Evolutionary conservation across 805 yeast species (phyloP).

Genomic region (Candida palmyrensis): DNA sequence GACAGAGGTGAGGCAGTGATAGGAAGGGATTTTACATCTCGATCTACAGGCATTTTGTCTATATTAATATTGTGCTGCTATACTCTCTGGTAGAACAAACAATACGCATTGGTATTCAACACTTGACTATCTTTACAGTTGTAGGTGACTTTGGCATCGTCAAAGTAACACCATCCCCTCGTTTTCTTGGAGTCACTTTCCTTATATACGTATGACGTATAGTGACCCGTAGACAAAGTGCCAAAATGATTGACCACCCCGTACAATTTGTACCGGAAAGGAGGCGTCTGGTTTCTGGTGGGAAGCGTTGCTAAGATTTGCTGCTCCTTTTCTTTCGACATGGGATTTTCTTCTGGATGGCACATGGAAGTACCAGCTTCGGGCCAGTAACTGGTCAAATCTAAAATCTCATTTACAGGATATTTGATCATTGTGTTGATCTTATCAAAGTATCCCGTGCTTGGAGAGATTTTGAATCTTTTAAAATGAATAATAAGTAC

Average conservation of each 20-base stretch:
- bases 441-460: slow-evolving; percentile 46
- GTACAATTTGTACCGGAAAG: slow-evolving; percentile 69
- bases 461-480: slow-evolving; percentile 52
- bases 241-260: slow-evolving; percentile 88
- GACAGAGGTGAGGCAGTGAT: slow-evolving; percentile 3
- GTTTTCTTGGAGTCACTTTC: slow-evolving; percentile 33
- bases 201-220: slow-evolving; percentile 75
- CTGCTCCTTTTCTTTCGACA: slow-evolving; percentile 39
- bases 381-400: slow-evolving; percentile 74
- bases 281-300: slow-evolving; percentile 67
- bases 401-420: slow-evolving; percentile 53
- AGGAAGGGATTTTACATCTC: neutral
- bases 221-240: slow-evolving; percentile 80
- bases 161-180: slow-evolving; percentile 76
- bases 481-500: slow-evolving; percentile 80
- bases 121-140: slow-evolving; percentile 49
- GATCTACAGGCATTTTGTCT: slow-evolving; percentile 1
- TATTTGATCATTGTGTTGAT: slow-evolving; percentile 62
- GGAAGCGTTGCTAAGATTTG: slow-evolving; percentile 48
- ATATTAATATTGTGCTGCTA: slow-evolving; percentile 10
- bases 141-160: slow-evolving; percentile 65
- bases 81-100: slow-evolving; percentile 64
- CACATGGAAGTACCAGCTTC: slow-evolving; percentile 26
- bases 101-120: slow-evolving; percentile 73
- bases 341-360: slow-evolving; percentile 12